phyloP scores from a whole-genome alignment of 148 eudicot species.

The Drosera capensis region DNA sequence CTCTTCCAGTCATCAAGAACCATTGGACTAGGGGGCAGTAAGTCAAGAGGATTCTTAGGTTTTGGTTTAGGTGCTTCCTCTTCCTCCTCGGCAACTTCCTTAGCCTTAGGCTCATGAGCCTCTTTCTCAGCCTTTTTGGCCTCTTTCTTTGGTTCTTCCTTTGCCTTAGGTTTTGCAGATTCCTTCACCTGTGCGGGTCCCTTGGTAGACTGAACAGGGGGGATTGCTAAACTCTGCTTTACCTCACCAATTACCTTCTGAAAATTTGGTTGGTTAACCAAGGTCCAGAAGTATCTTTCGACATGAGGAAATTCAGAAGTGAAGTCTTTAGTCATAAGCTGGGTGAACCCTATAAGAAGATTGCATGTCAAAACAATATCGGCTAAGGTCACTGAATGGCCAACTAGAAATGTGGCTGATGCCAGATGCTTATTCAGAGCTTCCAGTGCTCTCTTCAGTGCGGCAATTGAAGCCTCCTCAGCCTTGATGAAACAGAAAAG shows the following conservation, averaged over 20 bases:
- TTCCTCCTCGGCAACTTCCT: conserved; percentile 29
- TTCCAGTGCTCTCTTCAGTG: conserved; percentile 44
- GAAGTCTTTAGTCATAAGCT: conserved; percentile 49
- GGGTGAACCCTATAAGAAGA: conserved; percentile 26
- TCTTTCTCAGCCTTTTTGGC: conserved; percentile 21
- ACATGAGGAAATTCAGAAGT: conserved; percentile 70
- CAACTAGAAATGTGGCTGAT: conserved; percentile 57
- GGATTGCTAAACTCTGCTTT: conserved; percentile 39
- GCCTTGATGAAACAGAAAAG: conserved; percentile 15
- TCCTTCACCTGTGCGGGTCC: conserved; percentile 41
- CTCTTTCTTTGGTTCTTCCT: conserved; percentile 56
- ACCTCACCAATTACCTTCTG: conserved; percentile 52
- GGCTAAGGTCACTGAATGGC: conserved; percentile 55
- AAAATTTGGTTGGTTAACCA: conserved; percentile 65
- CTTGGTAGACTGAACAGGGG: conserved; percentile 30
- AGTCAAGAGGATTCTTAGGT: conserved; percentile 70
- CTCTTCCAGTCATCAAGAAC: conserved; percentile 85
- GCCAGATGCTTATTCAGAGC: conserved; percentile 55
- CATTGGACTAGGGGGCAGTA: conserved; percentile 80
- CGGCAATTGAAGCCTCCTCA: conserved; percentile 53
- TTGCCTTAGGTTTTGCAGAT: conserved; percentile 35
- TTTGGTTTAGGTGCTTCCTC: conserved; percentile 80
- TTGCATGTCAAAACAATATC: conserved; percentile 52
- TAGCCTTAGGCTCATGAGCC: conserved; percentile 28
- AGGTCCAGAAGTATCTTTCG: conserved; percentile 71